Conservation (phyloP, 257 asterid genomes). For the Ehretia macrophylla region DNA sequence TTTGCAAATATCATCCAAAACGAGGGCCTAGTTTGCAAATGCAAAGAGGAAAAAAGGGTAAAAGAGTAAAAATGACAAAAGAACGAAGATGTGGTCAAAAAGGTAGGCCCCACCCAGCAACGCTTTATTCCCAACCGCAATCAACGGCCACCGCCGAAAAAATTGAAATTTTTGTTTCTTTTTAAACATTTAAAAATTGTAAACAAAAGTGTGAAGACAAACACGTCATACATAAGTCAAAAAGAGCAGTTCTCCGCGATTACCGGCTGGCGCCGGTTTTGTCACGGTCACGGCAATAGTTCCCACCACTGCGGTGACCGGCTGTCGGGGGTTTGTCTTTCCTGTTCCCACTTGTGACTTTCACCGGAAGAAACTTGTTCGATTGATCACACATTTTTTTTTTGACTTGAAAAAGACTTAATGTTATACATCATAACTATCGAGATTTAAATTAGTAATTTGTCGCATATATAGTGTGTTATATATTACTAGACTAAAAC, state of each 20-base stretch:
- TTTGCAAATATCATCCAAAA: too few species aligned
- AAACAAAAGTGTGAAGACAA: constrained; percentile 4
- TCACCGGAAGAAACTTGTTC: constrained; percentile 11
- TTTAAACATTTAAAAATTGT: constrained; percentile 12
- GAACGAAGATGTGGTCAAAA: constrained; percentile 15
- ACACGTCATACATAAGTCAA: constrained; percentile 45
- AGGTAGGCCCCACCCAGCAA: constrained; percentile 21
- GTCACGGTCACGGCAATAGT: constrained; percentile 42
- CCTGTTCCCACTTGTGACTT: not conserved
- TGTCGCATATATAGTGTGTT: too few species aligned
- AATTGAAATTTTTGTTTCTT: constrained; percentile 22
- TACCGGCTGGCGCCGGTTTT: constrained; percentile 53
- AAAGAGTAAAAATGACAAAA: not conserved
- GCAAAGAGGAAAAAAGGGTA: too few species aligned
- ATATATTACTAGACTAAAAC: too few species aligned
- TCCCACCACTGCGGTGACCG: constrained; percentile 8
- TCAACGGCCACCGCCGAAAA: constrained; percentile 63
- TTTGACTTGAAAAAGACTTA: too few species aligned
- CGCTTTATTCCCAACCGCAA: constrained; percentile 69
- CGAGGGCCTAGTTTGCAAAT: too few species aligned
- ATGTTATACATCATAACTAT: too few species aligned
- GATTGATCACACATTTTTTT: not conserved
- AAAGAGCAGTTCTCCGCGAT: constrained; percentile 40
- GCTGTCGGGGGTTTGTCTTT: constrained; percentile 7
- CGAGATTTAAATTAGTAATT: too few species aligned